Evolutionary conservation across 2,329 filamentous ascomycete genomes (phyloP).

Genomic region (Ophiostoma novo-ulmi): DNA sequence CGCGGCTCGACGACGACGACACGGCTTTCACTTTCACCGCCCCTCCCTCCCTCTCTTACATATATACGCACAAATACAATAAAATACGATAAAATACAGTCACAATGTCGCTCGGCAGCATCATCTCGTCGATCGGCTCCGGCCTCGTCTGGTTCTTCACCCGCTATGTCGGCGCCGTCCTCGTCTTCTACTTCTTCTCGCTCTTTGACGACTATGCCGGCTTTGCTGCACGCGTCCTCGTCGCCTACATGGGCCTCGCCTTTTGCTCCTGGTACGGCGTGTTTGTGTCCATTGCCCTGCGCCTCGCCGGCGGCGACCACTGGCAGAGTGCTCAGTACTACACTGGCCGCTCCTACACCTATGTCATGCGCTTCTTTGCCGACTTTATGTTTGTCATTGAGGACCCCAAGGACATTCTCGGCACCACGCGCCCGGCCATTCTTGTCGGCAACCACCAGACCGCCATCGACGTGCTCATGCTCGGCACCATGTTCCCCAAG

Average conservation of each 20-base stretch:
- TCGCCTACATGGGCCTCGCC: constrained; percentile 59
- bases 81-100: no score
- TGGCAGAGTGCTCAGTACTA: constrained; percentile 79
- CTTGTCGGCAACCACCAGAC: constrained; percentile 95
- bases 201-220: constrained; percentile 53
- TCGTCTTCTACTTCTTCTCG: constrained; percentile 59
- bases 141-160: constrained; percentile 41
- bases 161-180: constrained; percentile 48
- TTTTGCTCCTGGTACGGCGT: constrained; percentile 67
- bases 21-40: background rate
- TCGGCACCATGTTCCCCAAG: constrained; percentile 81
- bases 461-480: constrained; percentile 88
- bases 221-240: constrained; percentile 65
- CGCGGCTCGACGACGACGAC: background rate
- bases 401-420: constrained; percentile 59
- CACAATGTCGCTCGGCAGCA: background rate
- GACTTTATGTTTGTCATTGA: constrained; percentile 73
- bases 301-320: constrained; percentile 58
- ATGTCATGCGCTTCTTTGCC: constrained; percentile 66
- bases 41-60: background rate
- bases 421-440: constrained; percentile 68
- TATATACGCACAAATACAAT: no score
- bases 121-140: background rate
- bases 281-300: constrained; percentile 64
- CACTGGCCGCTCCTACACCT: constrained; percentile 72